These are phyloP conservation scores for Mortierella hygrophila DNA, from an alignment of 192 early-diverging fungal genomes.

Conservation along the genomic window DNA sequence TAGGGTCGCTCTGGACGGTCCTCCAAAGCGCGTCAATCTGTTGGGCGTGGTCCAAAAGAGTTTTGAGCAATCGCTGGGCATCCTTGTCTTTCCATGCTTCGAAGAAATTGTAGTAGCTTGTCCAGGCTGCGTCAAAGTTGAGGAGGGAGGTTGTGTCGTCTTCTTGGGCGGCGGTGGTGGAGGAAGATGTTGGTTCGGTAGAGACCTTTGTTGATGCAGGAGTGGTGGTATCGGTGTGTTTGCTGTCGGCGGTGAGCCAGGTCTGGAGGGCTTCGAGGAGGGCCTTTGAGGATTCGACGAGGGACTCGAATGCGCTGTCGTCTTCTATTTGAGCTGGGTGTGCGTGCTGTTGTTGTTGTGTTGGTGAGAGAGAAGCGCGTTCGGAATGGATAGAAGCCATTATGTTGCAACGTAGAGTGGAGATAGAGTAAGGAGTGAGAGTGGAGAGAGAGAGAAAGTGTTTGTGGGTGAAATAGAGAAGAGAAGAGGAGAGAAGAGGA, in stretches of 20 bases:
- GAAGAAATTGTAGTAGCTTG: slow-evolving; percentile 72
- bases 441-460: not conserved
- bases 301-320: slow-evolving; percentile 24
- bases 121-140: slow-evolving; percentile 68
- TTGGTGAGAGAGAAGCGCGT: not conserved
- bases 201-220: not conserved
- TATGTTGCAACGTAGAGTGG: slow-evolving; percentile 8
- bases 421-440: not conserved
- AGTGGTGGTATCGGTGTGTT: not conserved
- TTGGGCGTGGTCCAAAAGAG: slow-evolving; percentile 74
- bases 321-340: not conserved
- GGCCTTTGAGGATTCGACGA: slow-evolving; percentile 36
- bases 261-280: slow-evolving; percentile 31
- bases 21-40: slow-evolving; percentile 77
- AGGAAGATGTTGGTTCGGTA: not conserved
- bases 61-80: slow-evolving; percentile 70
- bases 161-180: not conserved
- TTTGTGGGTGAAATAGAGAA: not conserved
- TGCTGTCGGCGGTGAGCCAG: slow-evolving; percentile 25
- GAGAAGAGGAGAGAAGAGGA: not conserved
- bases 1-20: slow-evolving; percentile 65
- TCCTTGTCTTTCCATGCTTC: slow-evolving; percentile 81
- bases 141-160: not conserved
- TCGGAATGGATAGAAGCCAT: not conserved
- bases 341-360: not conserved